phyloP scores from a whole-genome alignment of 2,329 filamentous ascomycete species.

The Thielaviopsis euricoi region DNA sequence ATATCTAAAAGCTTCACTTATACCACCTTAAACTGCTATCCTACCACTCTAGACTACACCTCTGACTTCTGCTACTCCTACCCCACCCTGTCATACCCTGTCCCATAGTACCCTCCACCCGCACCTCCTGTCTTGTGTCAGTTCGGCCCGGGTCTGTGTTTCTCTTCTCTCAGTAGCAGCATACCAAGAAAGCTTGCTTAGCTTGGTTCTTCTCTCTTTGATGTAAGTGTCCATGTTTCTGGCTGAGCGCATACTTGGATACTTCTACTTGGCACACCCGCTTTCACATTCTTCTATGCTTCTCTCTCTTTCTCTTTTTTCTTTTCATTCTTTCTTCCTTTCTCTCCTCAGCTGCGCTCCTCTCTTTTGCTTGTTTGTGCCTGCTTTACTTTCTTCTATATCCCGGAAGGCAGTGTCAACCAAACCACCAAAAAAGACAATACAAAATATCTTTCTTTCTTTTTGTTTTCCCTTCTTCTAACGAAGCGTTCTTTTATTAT shows the following conservation, averaged over 20 bases:
- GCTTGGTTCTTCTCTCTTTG: slow-evolving; percentile 13
- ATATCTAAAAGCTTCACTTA: too few species aligned
- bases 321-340: slow-evolving; percentile 12
- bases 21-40: too few species aligned
- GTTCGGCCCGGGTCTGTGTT: slow-evolving; percentile 10
- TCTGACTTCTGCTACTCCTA: too few species aligned
- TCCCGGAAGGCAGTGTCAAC: not conserved
- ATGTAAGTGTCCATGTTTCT: too few species aligned
- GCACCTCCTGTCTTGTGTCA: not conserved
- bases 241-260: not conserved
- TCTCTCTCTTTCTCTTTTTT: slow-evolving; percentile 31
- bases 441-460: not conserved
- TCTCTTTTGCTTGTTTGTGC: not conserved
- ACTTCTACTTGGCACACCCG: slow-evolving; percentile 30
- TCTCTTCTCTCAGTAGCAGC: slow-evolving; percentile 5
- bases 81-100: not conserved
- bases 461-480: slow-evolving; percentile 4
- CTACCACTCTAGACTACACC: too few species aligned
- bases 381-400: not conserved
- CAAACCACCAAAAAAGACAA: not conserved
- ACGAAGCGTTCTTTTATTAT: slow-evolving; percentile 4
- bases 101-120: not conserved
- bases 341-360: not conserved
- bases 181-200: slow-evolving; percentile 1
- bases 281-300: not conserved